A percentile compares a stretch with the other conserved stretches of the same genome.
Evolutionary conservation across 768 basidiomycete species (phyloP).

Genomic region (Boletus rubescentipes): DNA sequence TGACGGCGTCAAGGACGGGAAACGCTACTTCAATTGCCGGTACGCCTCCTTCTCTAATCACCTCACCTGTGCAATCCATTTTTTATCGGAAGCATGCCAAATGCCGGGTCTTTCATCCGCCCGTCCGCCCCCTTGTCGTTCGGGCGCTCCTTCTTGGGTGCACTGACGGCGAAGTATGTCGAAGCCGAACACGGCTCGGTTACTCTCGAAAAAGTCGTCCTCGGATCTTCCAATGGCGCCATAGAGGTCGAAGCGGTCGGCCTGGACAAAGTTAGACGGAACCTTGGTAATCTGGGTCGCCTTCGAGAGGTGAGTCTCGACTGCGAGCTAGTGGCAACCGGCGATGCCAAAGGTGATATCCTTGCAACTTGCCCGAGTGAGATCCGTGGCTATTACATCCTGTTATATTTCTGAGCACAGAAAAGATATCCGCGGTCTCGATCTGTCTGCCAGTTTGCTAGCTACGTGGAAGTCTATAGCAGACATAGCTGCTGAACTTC

Average conservation of each 20-base stretch:
- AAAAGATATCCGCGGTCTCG: conserved; percentile 73
- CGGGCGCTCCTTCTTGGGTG: conserved; percentile 72
- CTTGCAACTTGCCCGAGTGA: conserved; percentile 65
- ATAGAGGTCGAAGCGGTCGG: conserved; percentile 87
- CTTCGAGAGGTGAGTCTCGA: conserved; percentile 84
- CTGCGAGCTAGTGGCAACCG: conserved; percentile 55
- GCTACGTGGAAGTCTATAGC: conserved; percentile 69
- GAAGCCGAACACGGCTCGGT: conserved; percentile 54
- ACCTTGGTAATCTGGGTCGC: conserved; percentile 61
- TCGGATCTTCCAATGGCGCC: conserved; percentile 80
- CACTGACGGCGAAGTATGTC: conserved; percentile 76
- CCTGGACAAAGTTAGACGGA: conserved; percentile 73
- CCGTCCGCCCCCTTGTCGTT: conserved; percentile 54
- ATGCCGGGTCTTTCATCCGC: conserved; percentile 80
- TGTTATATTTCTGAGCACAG: conserved; percentile 13
- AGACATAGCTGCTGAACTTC: conserved; percentile 60
- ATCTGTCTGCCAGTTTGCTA: conserved; percentile 77
- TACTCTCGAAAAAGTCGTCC: conserved; percentile 58
- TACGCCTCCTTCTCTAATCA: conserved; percentile 34
- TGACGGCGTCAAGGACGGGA: conserved; percentile 76
- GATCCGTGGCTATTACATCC: conserved; percentile 22
- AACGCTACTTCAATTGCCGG: conserved; percentile 77
- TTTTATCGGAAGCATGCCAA: conserved; percentile 45
- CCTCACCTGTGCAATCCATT: conserved; percentile 8
- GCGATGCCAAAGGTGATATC: conserved; percentile 52